Percentiles rank a stretch among this genome's conserved stretches.
These are phyloP conservation scores for Pelargonium myrrhifolium DNA, from an alignment of 441 rosid genomes.

Conservation along the genomic window DNA sequence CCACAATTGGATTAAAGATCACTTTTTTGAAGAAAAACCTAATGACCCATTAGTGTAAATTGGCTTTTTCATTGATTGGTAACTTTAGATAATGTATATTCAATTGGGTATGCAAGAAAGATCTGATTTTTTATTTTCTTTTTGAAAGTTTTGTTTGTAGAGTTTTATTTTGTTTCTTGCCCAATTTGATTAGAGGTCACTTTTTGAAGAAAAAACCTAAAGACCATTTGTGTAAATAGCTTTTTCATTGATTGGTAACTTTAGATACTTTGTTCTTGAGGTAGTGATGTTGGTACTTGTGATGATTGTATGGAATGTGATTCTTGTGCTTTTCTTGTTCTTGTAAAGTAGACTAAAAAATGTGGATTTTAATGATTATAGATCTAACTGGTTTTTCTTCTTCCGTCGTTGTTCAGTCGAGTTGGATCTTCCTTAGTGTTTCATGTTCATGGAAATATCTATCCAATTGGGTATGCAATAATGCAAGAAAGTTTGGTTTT, in stretches of 20 bases:
- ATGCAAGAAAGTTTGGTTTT: not conserved
- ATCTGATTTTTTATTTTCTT: no score
- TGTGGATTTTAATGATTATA: no score
- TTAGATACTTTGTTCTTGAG: not conserved
- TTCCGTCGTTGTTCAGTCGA: constrained; percentile 27
- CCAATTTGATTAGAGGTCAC: not conserved
- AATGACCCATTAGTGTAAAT: not conserved
- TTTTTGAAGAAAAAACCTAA: no score
- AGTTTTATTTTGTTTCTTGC: constrained; percentile 4
- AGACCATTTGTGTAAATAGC: no score
- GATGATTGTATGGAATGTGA: no score
- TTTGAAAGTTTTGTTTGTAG: not conserved
- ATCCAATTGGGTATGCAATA: not conserved
- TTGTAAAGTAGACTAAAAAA: no score
- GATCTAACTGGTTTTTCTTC: constrained; percentile 14
- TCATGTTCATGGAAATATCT: constrained; percentile 1
- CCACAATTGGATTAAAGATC: not conserved
- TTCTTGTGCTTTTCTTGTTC: no score
- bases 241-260: no score
- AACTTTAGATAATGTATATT: constrained; percentile 3
- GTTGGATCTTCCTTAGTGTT: constrained; percentile 54
- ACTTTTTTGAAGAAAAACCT: constrained; percentile 3
- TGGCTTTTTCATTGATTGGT: not conserved
- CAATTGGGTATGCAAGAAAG: not conserved
- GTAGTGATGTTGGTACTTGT: no score